Evolutionary conservation across 805 yeast genomes (phyloP).

Genomic region (Jamesozyma lodderae): DNA sequence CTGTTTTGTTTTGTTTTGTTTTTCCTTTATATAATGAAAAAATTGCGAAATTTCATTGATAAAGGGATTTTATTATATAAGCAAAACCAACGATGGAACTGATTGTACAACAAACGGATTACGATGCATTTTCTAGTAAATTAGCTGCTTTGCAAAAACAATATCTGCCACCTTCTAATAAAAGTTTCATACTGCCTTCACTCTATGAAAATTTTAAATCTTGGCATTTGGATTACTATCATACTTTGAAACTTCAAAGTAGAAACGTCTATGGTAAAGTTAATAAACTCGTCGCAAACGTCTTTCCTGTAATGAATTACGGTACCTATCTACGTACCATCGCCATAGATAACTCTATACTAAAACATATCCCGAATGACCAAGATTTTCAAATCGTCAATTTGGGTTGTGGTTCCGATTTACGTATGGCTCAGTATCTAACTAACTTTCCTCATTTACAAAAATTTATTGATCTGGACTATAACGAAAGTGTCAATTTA

Average conservation of each 20-base stretch:
- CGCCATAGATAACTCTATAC: constrained; percentile 41
- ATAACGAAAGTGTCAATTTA: constrained; percentile 36
- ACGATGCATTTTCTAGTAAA: constrained; percentile 64
- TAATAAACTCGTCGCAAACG: constrained; percentile 18
- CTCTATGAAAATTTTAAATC: constrained; percentile 3
- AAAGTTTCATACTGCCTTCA: not conserved
- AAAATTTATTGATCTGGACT: constrained; percentile 44
- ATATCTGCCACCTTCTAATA: constrained; percentile 38
- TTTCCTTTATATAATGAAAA: not conserved
- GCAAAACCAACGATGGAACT: constrained; percentile 3
- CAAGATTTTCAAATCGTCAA: constrained; percentile 44
- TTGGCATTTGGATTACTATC: constrained; percentile 18
- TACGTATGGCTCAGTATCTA: constrained; percentile 38
- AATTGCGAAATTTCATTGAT: not conserved
- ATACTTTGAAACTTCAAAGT: constrained; percentile 12
- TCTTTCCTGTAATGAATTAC: constrained; percentile 59
- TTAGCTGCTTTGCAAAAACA: constrained; percentile 40
- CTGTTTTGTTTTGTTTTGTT: not conserved
- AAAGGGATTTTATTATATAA: not conserved
- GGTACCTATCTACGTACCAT: constrained; percentile 59
- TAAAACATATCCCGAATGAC: constrained; percentile 30
- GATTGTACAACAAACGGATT: constrained; percentile 42
- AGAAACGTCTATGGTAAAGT: constrained; percentile 18
- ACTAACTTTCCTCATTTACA: constrained; percentile 16
- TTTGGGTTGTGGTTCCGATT: constrained; percentile 64